phyloP scores from a whole-genome alignment of 1,284 basidiomycete genomes.

The Trichosporon coremiiforme region DNA sequence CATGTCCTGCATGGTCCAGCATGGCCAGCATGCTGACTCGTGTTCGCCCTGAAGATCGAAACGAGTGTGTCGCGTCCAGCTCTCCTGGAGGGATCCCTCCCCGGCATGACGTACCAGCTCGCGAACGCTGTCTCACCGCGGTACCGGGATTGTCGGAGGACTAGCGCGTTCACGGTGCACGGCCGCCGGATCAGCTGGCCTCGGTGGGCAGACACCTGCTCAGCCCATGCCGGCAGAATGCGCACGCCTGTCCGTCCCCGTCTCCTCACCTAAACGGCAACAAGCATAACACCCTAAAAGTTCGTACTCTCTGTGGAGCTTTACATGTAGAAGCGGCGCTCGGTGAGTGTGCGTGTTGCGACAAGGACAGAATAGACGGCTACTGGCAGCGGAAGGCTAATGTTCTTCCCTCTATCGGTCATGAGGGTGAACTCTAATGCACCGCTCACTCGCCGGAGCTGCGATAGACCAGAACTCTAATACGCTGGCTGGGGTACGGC shows the following conservation, averaged over 20 bases:
- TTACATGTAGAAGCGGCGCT: too few species aligned
- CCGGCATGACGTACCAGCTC: conserved; percentile 8
- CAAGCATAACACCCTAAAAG: background rate
- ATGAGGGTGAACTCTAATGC: background rate
- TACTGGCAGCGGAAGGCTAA: background rate
- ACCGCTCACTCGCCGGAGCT: background rate
- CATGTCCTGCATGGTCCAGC: background rate
- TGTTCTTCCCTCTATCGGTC: background rate
- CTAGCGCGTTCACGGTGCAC: background rate
- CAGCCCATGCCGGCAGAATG: background rate
- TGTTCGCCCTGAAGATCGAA: background rate
- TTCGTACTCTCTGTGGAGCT: background rate
- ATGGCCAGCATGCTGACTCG: too few species aligned
- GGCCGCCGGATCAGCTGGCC: background rate
- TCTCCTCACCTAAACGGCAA: background rate
- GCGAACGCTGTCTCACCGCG: background rate
- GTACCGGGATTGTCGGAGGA: background rate
- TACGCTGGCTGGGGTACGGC: background rate
- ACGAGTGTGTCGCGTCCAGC: background rate
- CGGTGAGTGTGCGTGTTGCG: background rate
- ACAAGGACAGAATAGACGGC: background rate
- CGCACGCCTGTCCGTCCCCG: background rate
- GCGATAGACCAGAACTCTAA: background rate
- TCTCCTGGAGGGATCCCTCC: background rate
- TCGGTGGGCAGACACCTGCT: background rate